These are phyloP conservation scores for Ilex asprella DNA, from an alignment of 257 asterid species.

Conservation along the genomic window DNA sequence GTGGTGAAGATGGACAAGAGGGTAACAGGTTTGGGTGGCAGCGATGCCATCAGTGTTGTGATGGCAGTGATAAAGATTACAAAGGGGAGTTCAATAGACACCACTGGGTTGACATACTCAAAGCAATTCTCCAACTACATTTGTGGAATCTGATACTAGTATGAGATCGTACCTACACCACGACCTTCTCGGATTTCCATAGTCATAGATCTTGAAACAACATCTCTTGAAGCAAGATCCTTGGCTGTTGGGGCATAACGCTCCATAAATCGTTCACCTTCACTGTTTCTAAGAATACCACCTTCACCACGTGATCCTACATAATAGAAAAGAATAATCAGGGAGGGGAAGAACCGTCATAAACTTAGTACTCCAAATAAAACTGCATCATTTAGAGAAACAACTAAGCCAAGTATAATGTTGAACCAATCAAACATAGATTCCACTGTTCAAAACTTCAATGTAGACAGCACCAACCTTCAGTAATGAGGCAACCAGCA, in stretches of 20 bases:
- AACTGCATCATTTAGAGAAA: conserved; percentile 4
- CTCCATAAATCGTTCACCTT: conserved; percentile 99
- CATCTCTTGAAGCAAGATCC: conserved; percentile 99
- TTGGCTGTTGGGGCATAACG: conserved; percentile 98
- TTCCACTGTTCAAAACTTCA: neutral
- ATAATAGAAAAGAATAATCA: conserved; percentile 11
- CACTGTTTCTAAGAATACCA: conserved; percentile 94
- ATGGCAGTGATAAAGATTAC: too few relatives aligned
- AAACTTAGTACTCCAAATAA: neutral
- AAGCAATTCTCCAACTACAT: conserved; percentile 3
- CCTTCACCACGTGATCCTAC: conserved; percentile 99
- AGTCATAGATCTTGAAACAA: conserved; percentile 97
- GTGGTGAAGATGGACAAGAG: too few relatives aligned
- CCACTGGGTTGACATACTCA: too few relatives aligned
- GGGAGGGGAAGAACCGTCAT: neutral
- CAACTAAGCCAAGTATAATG: neutral
- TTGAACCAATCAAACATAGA: neutral
- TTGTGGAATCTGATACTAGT: conserved; percentile 1
- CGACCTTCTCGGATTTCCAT: conserved; percentile 99
- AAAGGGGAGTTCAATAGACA: too few relatives aligned
- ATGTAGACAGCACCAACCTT: conserved; percentile 38
- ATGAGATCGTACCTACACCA: conserved; percentile 70
- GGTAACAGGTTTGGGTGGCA: too few relatives aligned
- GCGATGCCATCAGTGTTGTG: too few relatives aligned
- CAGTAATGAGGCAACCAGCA: conserved; percentile 98